Evolutionary conservation across 805 yeast species (phyloP), one percentile per base, ranked within the genome.

Genomic region (Yarrowia bubula): DNA sequence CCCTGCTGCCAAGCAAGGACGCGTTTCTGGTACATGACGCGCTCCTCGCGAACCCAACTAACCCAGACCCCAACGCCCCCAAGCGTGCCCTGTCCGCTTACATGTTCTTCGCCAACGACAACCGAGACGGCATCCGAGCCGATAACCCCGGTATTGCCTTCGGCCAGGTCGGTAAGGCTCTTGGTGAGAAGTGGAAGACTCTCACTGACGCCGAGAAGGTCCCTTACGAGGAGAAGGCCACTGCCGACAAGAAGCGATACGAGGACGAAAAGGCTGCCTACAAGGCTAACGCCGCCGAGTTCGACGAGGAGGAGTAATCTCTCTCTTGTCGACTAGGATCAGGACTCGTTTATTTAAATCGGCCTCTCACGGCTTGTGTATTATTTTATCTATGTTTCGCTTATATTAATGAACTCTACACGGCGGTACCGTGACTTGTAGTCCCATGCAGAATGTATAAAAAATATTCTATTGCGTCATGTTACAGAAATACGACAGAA

Each of bases 81-180:
- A 95, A 95, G 90, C 90, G 98, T 80, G 91, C 98, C 31, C 82
- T 95, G 77, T 91, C 98, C 67, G 97, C 98, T 58, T 95, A 93
- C 87, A 92, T 95, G 98, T 93, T 90, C 86, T 95, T 92, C 76
- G 98, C 99, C 73, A 92, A 91, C 77, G 98, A 92, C 75, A 89
- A 90, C 84, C 92, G 99, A 84, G 98, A 93, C 79, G 85, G 86
- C 69, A 97, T 95, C 71, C 87, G 96, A 78, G 87, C 93, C 68
- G 98, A 92, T 78, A 91, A 93, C 84, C 98, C 98, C 73, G 97
- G 96, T 76, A 89, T 92, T 72, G 80, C 92, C 47, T 95, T 95
- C 75, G 99, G 81, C 66, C 96, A 92, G 81, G 93, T 95, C 70
- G 98, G 98, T 76, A 91, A 88, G 79, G 78, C 91, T 68, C 86